Evolutionary conservation across 176 grass and related monocot species (phyloP).

Genomic region (Pontederia crassipes): DNA sequence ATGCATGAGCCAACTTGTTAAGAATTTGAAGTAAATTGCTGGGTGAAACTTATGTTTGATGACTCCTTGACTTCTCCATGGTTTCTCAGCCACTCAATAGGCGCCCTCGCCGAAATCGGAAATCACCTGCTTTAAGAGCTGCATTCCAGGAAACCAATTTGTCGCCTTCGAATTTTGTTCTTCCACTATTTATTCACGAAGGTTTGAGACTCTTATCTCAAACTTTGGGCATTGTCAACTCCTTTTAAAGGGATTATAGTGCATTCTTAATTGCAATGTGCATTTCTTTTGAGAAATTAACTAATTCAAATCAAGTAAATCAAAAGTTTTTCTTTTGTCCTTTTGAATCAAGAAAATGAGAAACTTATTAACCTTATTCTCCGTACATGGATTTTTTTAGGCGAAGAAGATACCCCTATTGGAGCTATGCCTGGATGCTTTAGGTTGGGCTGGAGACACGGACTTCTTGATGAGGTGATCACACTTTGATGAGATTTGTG

Average conservation of each 20-base stretch:
- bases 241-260: background rate
- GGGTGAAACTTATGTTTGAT: background rate
- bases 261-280: background rate
- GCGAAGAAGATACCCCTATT: constrained; percentile 86
- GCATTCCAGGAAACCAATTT: constrained; percentile 80
- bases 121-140: constrained; percentile 57
- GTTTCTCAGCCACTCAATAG: constrained; percentile 45
- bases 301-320: background rate
- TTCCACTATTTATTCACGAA: constrained; percentile 95
- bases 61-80: background rate
- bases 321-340: background rate
- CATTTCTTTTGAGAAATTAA: background rate
- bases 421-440: constrained; percentile 96
- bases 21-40: background rate
- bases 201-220: constrained; percentile 25
- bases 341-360: background rate
- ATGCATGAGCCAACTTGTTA: background rate
- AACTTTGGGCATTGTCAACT: background rate
- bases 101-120: constrained; percentile 80
- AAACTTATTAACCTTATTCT: background rate
- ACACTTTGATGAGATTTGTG: background rate
- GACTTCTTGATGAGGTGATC: constrained; percentile 81
- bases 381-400: constrained; percentile 13
- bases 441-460: constrained; percentile 87
- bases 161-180: constrained; percentile 71